Evolutionary conservation across 169 alveolate genomes (phyloP).

Genomic region (Ichthyophthirius multifiliis): DNA sequence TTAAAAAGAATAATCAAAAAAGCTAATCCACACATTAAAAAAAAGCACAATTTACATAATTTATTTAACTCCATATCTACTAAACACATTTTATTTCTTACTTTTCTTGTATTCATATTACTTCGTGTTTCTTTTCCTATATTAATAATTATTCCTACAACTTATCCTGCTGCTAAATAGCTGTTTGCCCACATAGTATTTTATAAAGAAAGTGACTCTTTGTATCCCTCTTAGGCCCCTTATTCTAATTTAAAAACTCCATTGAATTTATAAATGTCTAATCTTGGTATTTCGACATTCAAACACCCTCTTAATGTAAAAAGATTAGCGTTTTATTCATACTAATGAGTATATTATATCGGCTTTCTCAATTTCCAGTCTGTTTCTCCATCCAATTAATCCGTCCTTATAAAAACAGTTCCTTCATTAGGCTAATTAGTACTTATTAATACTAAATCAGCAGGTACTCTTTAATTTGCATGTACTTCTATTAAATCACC

Average conservation of each 20-base stretch:
- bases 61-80: slow-evolving; percentile 89
- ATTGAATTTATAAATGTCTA: slow-evolving; percentile 30
- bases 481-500: slow-evolving; percentile 92
- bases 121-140: slow-evolving; percentile 94
- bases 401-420: slow-evolving; percentile 93
- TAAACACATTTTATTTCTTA: slow-evolving; percentile 89
- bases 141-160: slow-evolving; percentile 91
- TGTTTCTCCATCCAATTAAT: slow-evolving; percentile 99
- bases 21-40: slow-evolving; percentile 76
- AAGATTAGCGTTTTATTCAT: neutral
- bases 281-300: slow-evolving; percentile 24
- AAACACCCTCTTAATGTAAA: slow-evolving; percentile 18
- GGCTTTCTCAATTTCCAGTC: slow-evolving; percentile 98
- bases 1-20: slow-evolving; percentile 48
- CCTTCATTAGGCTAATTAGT: slow-evolving; percentile 76
- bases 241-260: slow-evolving; percentile 48
- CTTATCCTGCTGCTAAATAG: slow-evolving; percentile 92
- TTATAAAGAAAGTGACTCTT: slow-evolving; percentile 85
- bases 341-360: slow-evolving; percentile 59
- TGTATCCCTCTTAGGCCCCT: slow-evolving; percentile 35
- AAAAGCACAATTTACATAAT: slow-evolving; percentile 85
- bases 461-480: no score
- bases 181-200: slow-evolving; percentile 96
- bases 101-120: slow-evolving; percentile 80
- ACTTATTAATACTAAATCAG: slow-evolving; percentile 86